phyloP scores from a whole-genome alignment of 2,329 filamentous ascomycete genomes.

The Leptographium wingfieldii region DNA sequence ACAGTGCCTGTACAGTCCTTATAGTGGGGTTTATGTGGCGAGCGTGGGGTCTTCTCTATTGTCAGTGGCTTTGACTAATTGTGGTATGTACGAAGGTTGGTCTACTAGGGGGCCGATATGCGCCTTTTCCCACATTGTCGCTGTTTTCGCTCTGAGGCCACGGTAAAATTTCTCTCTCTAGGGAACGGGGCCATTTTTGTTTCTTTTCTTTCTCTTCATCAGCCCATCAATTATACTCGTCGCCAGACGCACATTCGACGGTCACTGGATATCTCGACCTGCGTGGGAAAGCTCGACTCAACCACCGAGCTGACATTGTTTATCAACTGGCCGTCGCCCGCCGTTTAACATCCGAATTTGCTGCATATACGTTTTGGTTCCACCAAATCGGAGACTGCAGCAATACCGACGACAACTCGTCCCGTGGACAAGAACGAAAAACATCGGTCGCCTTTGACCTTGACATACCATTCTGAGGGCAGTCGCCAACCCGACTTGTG shows the following conservation, averaged over 20 bases:
- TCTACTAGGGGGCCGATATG: neutral
- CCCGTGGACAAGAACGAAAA: neutral
- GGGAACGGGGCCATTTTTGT: neutral
- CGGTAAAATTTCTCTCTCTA: neutral
- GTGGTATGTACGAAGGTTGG: neutral
- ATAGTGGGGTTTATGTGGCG: conserved; percentile 1
- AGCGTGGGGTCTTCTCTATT: neutral
- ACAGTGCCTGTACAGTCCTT: neutral
- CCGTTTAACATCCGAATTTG: neutral
- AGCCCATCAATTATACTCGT: neutral
- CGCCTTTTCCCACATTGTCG: conserved; percentile 1
- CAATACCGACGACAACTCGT: neutral
- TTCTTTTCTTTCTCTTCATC: neutral
- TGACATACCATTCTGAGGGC: neutral
- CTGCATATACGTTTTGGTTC: neutral
- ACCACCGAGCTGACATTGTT: neutral
- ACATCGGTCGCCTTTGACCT: neutral
- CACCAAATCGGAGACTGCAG: neutral
- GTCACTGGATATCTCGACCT: neutral
- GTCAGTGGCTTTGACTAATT: neutral
- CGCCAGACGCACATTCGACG: neutral
- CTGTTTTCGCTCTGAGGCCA: neutral
- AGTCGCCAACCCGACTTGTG: neutral
- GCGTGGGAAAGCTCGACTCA: too few relatives aligned
- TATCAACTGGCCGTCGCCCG: neutral